Conservation (phyloP, 2,329 filamentous ascomycete species). For the Coniochaeta prunicola region DNA sequence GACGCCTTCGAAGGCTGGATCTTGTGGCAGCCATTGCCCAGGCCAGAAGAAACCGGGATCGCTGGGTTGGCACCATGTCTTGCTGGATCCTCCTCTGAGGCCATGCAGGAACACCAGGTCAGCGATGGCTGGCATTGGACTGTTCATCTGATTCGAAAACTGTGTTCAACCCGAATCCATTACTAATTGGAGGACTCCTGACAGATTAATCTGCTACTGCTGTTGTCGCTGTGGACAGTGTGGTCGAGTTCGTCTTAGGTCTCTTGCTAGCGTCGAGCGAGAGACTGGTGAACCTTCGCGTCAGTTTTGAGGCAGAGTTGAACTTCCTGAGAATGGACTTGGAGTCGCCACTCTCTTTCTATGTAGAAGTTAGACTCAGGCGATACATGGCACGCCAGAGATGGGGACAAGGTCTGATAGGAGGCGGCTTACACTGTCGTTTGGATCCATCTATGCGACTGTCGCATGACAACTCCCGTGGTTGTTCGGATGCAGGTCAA, state of each 20-base stretch:
- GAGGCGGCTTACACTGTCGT: not conserved
- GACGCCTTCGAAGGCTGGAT: conserved; percentile 20
- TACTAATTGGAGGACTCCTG: not conserved
- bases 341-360: not conserved
- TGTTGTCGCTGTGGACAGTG: not conserved
- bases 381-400: not conserved
- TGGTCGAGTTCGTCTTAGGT: not conserved
- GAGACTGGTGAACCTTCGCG: not conserved
- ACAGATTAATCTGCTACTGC: not conserved
- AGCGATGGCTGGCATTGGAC: conserved; percentile 4
- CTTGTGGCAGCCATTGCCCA: conserved; percentile 21
- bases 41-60: conserved; percentile 22
- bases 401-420: not conserved
- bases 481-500: not conserved
- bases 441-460: not conserved
- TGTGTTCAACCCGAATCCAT: not conserved
- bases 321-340: not conserved
- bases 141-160: not conserved
- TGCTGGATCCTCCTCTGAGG: conserved; percentile 25
- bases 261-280: not conserved
- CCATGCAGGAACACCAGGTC: conserved; percentile 32
- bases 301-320: not conserved
- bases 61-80: conserved; percentile 24
- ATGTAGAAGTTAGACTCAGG: not conserved
- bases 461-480: not conserved